These are phyloP conservation scores for Colletotrichum lentis DNA, from an alignment of 2,329 filamentous ascomycete species.

Conservation along the genomic window DNA sequence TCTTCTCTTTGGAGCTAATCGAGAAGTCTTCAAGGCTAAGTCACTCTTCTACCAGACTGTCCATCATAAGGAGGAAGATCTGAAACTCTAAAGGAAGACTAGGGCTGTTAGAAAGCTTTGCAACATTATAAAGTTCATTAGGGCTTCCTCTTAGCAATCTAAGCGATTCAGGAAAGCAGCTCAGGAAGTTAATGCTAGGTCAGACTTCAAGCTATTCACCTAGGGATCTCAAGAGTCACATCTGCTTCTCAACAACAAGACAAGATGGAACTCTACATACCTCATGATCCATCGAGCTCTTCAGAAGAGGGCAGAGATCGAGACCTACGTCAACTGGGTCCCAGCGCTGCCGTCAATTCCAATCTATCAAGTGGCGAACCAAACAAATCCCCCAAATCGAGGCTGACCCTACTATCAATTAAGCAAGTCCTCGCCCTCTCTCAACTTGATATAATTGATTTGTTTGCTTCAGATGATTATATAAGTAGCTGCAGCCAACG, in stretches of 20 bases:
- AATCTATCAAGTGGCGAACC: no score
- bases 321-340: not conserved
- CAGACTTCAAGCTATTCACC: not conserved
- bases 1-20: not conserved
- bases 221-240: not conserved
- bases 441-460: no score
- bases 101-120: not conserved
- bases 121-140: not conserved
- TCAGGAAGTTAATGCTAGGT: not conserved
- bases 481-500: no score
- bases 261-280: not conserved
- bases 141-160: not conserved
- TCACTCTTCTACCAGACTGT: not conserved
- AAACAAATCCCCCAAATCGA: no score
- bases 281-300: not conserved
- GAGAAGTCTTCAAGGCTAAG: not conserved
- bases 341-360: no score
- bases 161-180: not conserved
- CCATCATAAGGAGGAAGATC: not conserved
- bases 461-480: no score
- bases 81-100: not conserved
- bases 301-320: not conserved
- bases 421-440: no score
- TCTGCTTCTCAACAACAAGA: not conserved
- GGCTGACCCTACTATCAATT: no score